phyloP scores from a whole-genome alignment of 768 basidiomycete species.

The Rhodotorula sphaerocarpa region DNA sequence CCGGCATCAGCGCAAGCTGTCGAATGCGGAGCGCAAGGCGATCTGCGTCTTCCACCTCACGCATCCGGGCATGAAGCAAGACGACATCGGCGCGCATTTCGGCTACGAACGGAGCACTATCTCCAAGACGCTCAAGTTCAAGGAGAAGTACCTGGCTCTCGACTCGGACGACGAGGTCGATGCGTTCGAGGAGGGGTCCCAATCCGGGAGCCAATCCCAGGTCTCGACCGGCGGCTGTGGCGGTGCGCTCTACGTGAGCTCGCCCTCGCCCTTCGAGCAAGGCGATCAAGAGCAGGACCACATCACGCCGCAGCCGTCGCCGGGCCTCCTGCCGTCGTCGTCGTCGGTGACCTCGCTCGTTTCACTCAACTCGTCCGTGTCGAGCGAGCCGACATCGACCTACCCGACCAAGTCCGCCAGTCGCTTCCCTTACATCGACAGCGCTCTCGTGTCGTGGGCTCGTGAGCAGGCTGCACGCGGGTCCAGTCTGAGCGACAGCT shows the following conservation, averaged over 20 bases:
- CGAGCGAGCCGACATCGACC: background rate
- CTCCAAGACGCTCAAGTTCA: conserved; percentile 80
- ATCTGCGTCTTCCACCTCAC: conserved; percentile 63
- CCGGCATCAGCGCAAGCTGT: conserved; percentile 46
- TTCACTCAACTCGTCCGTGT: conserved; percentile 18
- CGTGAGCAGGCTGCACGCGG: conserved; percentile 7
- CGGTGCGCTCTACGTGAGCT: too few relatives aligned
- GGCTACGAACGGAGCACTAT: conserved; percentile 86
- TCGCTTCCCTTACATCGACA: conserved; percentile 63
- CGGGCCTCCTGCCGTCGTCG: background rate
- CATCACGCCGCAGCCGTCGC: conserved; percentile 3
- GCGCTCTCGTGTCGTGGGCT: conserved; percentile 31
- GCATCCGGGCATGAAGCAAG: conserved; percentile 65
- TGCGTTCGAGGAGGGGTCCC: background rate
- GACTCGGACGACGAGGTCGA: conserved; percentile 51
- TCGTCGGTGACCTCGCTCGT: conserved; percentile 1
- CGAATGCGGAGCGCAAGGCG: conserved; percentile 62
- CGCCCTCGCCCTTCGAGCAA: too few relatives aligned
- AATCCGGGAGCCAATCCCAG: background rate
- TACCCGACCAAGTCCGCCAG: conserved; percentile 11
- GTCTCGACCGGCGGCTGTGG: too few relatives aligned
- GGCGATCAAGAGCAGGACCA: conserved; percentile 7
- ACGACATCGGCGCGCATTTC: conserved; percentile 69
- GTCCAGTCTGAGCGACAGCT: conserved; percentile 57
- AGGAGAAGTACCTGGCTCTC: conserved; percentile 64